Evolutionary conservation across 2,329 filamentous ascomycete species (phyloP), one percentile per base, ranked within the genome.

Genomic region (Keithomyces neogunnii): DNA sequence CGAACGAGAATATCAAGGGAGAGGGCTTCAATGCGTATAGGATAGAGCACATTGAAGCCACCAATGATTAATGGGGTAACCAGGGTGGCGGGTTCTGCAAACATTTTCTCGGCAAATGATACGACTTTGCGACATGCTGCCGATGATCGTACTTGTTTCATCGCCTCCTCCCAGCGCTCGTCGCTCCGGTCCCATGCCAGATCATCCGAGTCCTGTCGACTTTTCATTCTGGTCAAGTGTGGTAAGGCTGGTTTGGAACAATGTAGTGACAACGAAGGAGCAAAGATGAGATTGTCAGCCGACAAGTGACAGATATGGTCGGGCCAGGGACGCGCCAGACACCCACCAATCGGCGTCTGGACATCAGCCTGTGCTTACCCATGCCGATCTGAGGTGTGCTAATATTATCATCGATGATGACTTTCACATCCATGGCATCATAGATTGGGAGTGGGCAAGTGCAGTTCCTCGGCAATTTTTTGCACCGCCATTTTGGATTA

Each of bases 101-200:
- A 57, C 1, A 47, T 50, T 10, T 36, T 53, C 43, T 56, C 36
- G 2, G 55, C 57, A 48, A 63, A 57, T 2, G 42, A 29, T 53
- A 57, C 55, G 13, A 63, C 42, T 43, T 56, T 54, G 31, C 55
- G 60, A 39, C 54, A 61, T 0, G 54, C 56, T 2, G 51, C 53
- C n/a, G 45, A 29, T 10, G 54, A 47, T 32, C 57, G 47, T 6
- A 63, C 52, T 31, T 60, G 51, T 45, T 62, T 62, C 30, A 56
- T 45, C 8, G 58, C 56, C 38, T 60, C 49, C 8, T 63, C 62
- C 52, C 52, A 63, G 38, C 49, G 45, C 43, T 61, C 59, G 48
- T 66, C 63, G 46, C 55, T 63, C 10, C 54, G 53, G 48, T 65
- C 62, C 62, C 59, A 66, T 2, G 59, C 64, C 44, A 65, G 53